These are phyloP conservation scores for Annulohypoxylon stygium DNA, from an alignment of 495 filamentous ascomycete species.

Conservation along the genomic window DNA sequence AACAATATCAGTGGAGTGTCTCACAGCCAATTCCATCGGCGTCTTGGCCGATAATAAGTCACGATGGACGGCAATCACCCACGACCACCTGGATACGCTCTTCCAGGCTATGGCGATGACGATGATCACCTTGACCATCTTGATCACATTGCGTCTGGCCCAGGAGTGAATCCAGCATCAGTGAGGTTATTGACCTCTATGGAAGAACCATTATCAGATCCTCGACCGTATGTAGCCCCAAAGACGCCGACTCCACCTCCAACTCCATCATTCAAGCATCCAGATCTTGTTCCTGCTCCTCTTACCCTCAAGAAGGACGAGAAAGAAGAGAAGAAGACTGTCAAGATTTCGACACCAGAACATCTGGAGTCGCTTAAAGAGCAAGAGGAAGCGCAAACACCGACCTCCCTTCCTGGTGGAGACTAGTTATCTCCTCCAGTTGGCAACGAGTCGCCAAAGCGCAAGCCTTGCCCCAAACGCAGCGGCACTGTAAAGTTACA, in stretches of 20 bases:
- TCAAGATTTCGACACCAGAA: slow-evolving; percentile 51
- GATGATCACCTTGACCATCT: slow-evolving; percentile 53
- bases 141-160: slow-evolving; percentile 54
- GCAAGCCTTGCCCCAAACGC: slow-evolving; percentile 41
- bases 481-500: slow-evolving; percentile 61
- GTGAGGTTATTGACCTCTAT: slow-evolving; percentile 67
- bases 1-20: slow-evolving; percentile 32
- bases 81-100: slow-evolving; percentile 60
- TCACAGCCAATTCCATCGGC: slow-evolving; percentile 42
- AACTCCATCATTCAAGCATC: slow-evolving; percentile 33
- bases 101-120: slow-evolving; percentile 64
- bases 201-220: slow-evolving; percentile 57
- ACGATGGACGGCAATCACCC: slow-evolving; percentile 63
- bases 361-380: slow-evolving; percentile 49
- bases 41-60: slow-evolving; percentile 44
- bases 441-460: slow-evolving; percentile 23
- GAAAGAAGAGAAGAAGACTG: slow-evolving; percentile 34
- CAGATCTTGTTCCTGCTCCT: slow-evolving; percentile 48
- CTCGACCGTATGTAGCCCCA: slow-evolving; percentile 60
- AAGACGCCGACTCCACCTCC: slow-evolving; percentile 8
- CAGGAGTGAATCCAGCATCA: slow-evolving; percentile 53
- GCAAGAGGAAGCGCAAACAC: slow-evolving; percentile 50
- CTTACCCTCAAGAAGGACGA: slow-evolving; percentile 40
- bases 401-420: slow-evolving; percentile 19
- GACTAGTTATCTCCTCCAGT: slow-evolving; percentile 36